These are phyloP conservation scores for Sphagnum fallax DNA, from an alignment of 228 moss, liverwort and hornwort genomes.

Conservation along the genomic window DNA sequence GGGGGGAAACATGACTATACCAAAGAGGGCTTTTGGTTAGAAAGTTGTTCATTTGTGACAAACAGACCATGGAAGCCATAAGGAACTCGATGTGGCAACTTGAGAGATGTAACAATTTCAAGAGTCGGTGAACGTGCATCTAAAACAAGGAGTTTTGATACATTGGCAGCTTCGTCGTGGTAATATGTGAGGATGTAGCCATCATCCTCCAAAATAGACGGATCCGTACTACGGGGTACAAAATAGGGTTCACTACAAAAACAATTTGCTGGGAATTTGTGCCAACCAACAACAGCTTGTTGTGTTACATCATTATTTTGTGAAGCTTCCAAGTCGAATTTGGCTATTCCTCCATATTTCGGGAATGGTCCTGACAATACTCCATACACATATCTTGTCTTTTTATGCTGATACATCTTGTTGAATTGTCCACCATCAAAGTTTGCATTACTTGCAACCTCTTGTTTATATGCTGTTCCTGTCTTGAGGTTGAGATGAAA, in stretches of 20 bases:
- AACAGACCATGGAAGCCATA: conserved; percentile 58
- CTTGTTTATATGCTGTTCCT: conserved; percentile 13
- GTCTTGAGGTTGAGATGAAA: conserved; percentile 31
- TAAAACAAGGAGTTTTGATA: conserved; percentile 38
- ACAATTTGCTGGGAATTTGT: conserved; percentile 19
- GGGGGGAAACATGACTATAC: too few relatives aligned
- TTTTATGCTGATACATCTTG: conserved; percentile 13
- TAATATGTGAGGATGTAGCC: conserved; percentile 44
- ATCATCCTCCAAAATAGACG: conserved; percentile 31
- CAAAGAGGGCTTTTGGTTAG: conserved; percentile 10
- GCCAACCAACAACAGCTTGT: conserved; percentile 13
- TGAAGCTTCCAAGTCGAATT: conserved; percentile 35
- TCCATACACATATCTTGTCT: conserved; percentile 42
- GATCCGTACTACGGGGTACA: conserved; percentile 13
- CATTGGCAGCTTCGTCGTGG: conserved; percentile 42
- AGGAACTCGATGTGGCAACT: conserved; percentile 40
- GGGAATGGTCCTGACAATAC: conserved; percentile 41
- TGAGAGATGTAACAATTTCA: conserved; percentile 20
- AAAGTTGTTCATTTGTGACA: conserved; percentile 32
- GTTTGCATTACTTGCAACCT: conserved; percentile 15
- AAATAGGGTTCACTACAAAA: conserved; percentile 45
- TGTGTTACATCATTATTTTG: not conserved
- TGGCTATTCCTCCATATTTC: conserved; percentile 34
- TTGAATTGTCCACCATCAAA: conserved; percentile 40
- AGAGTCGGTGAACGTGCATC: conserved; percentile 49